Base-by-base conservation (phyloP, 2,329 filamentous ascomycete species). In the Dichotomopilus funicola region DNA sequence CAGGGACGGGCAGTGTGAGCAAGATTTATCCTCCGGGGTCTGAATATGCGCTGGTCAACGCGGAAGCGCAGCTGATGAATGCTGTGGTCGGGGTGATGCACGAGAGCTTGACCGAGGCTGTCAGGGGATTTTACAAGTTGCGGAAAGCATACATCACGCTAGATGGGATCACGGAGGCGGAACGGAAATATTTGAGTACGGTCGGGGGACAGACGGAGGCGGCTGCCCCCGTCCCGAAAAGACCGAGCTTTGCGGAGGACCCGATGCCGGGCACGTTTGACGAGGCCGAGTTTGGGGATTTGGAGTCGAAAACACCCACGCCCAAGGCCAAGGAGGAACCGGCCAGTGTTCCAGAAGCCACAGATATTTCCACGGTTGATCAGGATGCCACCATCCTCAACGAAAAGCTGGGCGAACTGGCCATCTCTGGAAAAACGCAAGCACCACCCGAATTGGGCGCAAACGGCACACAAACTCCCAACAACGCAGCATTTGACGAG, bases 71-170 rank as follows among this genome's bases (percentile, higher is more conserved):
- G 70, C 78, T 96, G 60, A 95, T 96, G 87, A 81, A 83, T 55
- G 91, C 91, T 0, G 86, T 99, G 1, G 85, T 96, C 0, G 89
- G 85, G 0, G 89, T 97, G 12, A 74, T 97, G 64, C 95, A 95
- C 62, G 94, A 97, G 74, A 96, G 89, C 67, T 73, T 97, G 64
- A 92, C 91, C 0, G 94, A 97, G 69, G 90, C 85, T 12, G 82
- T 97, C 69, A 90, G 87, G 71, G 90, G 90, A 5, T 97, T 97
- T 66, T 95, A 95, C 68, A 95, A 94, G 71, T 72, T 97, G 63
- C 80, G 92, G 59, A 95, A 95, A 68, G 92, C 92, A 0, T 97
- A 88, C 65, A 75, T 90, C 41, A 87, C 90, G 0, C 76, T 99
- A 3, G 88, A 96, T 65, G 79, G 78, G 8, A 88, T 99, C 54